These are phyloP conservation scores for Phaeotremella fagi DNA, from an alignment of 768 basidiomycete genomes.

Conservation along the genomic window DNA sequence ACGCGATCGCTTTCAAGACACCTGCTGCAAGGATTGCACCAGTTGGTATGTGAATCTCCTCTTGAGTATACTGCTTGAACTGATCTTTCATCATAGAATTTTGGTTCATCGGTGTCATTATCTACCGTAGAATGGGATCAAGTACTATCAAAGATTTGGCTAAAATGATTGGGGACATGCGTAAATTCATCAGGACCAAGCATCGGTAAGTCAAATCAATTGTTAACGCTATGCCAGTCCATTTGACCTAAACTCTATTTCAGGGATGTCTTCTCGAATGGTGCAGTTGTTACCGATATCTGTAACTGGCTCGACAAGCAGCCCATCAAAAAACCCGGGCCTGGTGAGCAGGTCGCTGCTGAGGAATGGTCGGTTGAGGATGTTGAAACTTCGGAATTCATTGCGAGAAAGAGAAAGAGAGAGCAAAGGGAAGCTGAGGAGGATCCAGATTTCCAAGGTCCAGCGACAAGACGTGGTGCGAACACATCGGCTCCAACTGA, in stretches of 20 bases:
- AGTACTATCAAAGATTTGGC: conserved; percentile 50
- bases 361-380: conserved; percentile 31
- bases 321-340: conserved; percentile 13
- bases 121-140: conserved; percentile 32
- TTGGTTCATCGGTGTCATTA: conserved; percentile 57
- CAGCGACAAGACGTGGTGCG: not conserved
- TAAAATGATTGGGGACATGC: conserved; percentile 58
- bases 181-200: conserved; percentile 56
- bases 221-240: too few relatives aligned
- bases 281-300: conserved; percentile 55
- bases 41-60: conserved; percentile 56
- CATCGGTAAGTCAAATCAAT: too few relatives aligned
- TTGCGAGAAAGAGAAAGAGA: conserved; percentile 20
- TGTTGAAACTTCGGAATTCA: conserved; percentile 14
- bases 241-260: too few relatives aligned
- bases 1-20: conserved; percentile 58
- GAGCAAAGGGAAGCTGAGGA: conserved; percentile 9
- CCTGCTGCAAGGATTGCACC: too few relatives aligned
- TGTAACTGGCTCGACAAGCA: conserved; percentile 56
- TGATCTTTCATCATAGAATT: conserved; percentile 56
- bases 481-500: not conserved
- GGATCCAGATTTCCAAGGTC: conserved; percentile 11
- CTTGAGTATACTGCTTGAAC: not conserved
- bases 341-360: conserved; percentile 19
- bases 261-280: conserved; percentile 65